Evolutionary conservation across 1,139 yeast species (phyloP), one percentile per base, ranked within the genome.

Genomic region (Debaryomyces coudertii): DNA sequence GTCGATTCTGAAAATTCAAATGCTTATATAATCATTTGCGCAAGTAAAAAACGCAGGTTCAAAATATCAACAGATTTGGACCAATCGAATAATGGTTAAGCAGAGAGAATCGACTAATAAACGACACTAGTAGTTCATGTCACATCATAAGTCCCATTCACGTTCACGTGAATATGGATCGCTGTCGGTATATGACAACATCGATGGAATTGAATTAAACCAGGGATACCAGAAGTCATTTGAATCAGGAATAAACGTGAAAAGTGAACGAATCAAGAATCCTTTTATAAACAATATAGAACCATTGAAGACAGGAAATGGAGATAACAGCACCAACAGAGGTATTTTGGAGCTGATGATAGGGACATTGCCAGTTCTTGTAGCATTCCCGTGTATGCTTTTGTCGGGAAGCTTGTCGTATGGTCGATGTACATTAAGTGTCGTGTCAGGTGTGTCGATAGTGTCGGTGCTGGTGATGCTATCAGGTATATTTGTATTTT

Each of bases 331-430:
- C 9, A 18, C 9, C 3, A 20, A 31, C 12, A 20, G 15, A 20
- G 37, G 33, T 23, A 14, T 20, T 3, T 29, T 30, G 11, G 12
- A 16, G 6, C 33, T 47, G 35, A 46, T 62, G 27, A 39, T 63
- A 40, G 59, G 61, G n/a, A 62, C 69, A 1, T 53, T 66, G 35
- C 71, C 71, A 1, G 58, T 64, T 12, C 52, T 67, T 24, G 57
- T 61, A 33, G 66, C 69, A 4, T 56, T 62, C 38, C 64, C 69
- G 4, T 56, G 65, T 36, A 49, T 65, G 31, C 53, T 67, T 20
- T 47, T 66, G 42, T 57, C 68, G 25, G 54, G 58, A 33, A 47
- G 52, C 14, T 44, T 60, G 50, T 50, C 59, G 2, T 45, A 44
- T 16, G 40, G 47, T n/a, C 46, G 50, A 4, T 39, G 30, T 4